Evolutionary conservation across 352 stramenopile genomes (phyloP), one percentile per base, ranked within the genome.

Genomic region (Phytophthora rubi): DNA sequence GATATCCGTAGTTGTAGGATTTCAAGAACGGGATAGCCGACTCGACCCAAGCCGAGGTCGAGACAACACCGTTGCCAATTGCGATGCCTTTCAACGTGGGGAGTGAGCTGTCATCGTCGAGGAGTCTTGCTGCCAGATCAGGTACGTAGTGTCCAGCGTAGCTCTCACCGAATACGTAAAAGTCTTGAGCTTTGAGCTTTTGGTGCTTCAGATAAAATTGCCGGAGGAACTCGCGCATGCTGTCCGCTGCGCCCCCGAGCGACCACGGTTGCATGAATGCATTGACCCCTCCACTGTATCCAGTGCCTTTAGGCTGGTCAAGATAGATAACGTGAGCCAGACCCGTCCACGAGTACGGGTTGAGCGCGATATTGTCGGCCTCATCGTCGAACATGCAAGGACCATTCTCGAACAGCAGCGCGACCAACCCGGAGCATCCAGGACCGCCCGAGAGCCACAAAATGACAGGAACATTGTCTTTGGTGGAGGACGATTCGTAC

Each of bases 401-500:
- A 6, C 97, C 97, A 76, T 99, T 98, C 71, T 99, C 97, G 23
- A 96, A 97, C 2, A 99, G 76, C 3, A 98, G 77, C 0, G 86
- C 98, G 28, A 99, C 79, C 12, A 97, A 81, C 7, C 91, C 97
- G 5, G 93, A 99, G 82, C 97, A 99, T 1, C 97, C 97, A 9
- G 97, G 97, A 15, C 97, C 97, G 32, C 98, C 97, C 7, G 95
- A 99, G 6, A 99, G 81, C 98, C 98, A 99, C 7, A 99, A 66
- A 9, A 99, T 85, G 26, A 99, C 83, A 0, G 98, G 98, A 18
- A 76, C 66, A 28, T 52, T 21, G 21, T 9, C 51, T 55, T 39
- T 16, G 10, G 39, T 56, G 26, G 33, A 60, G 21, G 81, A 74
- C 3, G 86, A 85, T 48, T 89, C 76, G 62, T 91, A 95, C 37